A percentile compares a stretch with the other conserved stretches of the same genome.
phyloP scores from a whole-genome alignment of 2,329 filamentous ascomycete genomes.

The Madurella mycetomatis region DNA sequence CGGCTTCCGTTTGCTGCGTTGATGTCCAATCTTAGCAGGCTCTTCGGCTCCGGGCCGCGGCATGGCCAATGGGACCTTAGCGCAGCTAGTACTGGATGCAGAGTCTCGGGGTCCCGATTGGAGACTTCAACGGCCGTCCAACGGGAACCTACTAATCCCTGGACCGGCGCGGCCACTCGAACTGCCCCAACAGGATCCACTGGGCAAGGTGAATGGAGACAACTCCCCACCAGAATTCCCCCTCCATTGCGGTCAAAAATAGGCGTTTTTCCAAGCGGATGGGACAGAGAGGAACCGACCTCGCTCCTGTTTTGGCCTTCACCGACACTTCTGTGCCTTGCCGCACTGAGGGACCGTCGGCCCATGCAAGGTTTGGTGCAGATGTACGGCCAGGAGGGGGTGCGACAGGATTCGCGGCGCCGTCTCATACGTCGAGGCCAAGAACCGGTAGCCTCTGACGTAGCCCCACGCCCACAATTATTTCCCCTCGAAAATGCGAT shows the following conservation, averaged over 20 bases:
- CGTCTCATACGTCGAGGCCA: slow-evolving; percentile 21
- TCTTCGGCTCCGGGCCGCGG: slow-evolving; percentile 14
- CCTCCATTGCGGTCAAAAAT: slow-evolving; percentile 11
- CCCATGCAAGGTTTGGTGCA: slow-evolving; percentile 19
- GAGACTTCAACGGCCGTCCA: slow-evolving; percentile 10
- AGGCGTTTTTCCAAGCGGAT: slow-evolving; percentile 7
- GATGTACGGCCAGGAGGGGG: slow-evolving; percentile 13
- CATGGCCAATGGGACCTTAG: slow-evolving; percentile 20
- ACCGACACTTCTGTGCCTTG: slow-evolving; percentile 23
- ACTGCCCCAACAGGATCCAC: slow-evolving; percentile 10
- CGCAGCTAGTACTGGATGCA: slow-evolving; percentile 21
- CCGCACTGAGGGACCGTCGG: neutral
- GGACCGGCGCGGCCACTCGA: slow-evolving; percentile 12
- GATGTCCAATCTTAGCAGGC: slow-evolving; percentile 29
- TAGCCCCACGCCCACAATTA: slow-evolving; percentile 22
- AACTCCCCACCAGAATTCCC: neutral
- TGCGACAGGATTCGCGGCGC: slow-evolving; percentile 16
- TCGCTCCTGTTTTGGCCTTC: slow-evolving; percentile 16
- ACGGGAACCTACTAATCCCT: slow-evolving; percentile 12
- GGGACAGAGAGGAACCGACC: slow-evolving; percentile 15
- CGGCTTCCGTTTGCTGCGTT: slow-evolving; percentile 26
- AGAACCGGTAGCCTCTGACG: slow-evolving; percentile 20
- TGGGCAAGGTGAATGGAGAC: slow-evolving; percentile 16
- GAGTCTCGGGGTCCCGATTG: slow-evolving; percentile 21
- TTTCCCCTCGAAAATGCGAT: slow-evolving; percentile 11